Percentiles rank a stretch among this genome's conserved stretches.
These are phyloP conservation scores for Russula emetica DNA, from an alignment of 768 basidiomycete species.

Conservation along the genomic window DNA sequence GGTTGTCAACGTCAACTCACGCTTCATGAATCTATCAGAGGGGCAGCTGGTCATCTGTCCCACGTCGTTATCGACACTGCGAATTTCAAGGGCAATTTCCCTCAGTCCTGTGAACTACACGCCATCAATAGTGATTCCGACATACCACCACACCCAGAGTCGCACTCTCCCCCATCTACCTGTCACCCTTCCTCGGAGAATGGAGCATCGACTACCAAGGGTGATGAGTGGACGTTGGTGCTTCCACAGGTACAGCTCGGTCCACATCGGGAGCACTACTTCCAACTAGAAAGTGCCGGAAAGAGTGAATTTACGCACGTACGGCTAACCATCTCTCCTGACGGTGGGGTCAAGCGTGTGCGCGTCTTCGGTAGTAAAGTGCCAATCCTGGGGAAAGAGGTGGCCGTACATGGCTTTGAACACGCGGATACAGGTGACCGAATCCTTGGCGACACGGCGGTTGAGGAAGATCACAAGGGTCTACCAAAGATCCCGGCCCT, in stretches of 20 bases:
- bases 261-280: constrained; percentile 85
- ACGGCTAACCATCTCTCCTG: constrained; percentile 84
- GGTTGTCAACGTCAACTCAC: constrained; percentile 4
- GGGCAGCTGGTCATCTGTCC: constrained; percentile 67
- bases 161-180: constrained; percentile 21
- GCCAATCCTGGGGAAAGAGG: constrained; percentile 21
- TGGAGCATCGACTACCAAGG: constrained; percentile 32
- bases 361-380: constrained; percentile 67
- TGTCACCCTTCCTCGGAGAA: constrained; percentile 27
- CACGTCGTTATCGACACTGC: constrained; percentile 87
- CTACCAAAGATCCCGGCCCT: constrained; percentile 46
- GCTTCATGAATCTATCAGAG: constrained; percentile 42
- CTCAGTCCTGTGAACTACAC: constrained; percentile 79
- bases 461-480: background rate
- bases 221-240: constrained; percentile 66
- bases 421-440: background rate
- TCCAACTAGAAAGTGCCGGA: constrained; percentile 68
- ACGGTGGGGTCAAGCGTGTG: constrained; percentile 94
- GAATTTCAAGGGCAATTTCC: constrained; percentile 95
- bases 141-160: constrained; percentile 28
- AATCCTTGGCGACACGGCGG: background rate
- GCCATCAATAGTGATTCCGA: constrained; percentile 44
- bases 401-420: constrained; percentile 2
- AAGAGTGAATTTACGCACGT: constrained; percentile 72
- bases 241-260: constrained; percentile 77